Percentiles rank a stretch among this genome's conserved stretches.
phyloP scores from a whole-genome alignment of 73 alveolate species.

The Blepharisma stoltei region DNA sequence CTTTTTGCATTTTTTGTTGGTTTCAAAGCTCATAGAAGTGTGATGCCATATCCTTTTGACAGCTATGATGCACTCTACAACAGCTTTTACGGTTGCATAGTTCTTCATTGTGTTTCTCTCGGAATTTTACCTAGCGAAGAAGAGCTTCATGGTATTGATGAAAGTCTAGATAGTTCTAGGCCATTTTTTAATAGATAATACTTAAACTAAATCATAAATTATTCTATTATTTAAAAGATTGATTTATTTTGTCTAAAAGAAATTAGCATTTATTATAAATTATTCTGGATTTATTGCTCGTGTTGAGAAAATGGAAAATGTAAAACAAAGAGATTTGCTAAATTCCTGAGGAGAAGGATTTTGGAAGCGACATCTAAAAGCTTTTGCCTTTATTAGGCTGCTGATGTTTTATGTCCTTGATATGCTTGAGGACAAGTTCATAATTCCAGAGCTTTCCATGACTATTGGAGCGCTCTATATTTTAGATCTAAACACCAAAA shows the following conservation, averaged over 20 bases:
- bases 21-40: background rate
- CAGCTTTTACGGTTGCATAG: background rate
- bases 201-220: too few relatives aligned
- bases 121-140: background rate
- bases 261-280: too few relatives aligned
- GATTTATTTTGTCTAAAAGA: too few relatives aligned
- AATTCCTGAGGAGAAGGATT: constrained; percentile 17
- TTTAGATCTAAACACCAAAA: background rate
- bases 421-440: background rate
- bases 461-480: background rate
- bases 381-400: background rate
- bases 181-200: too few relatives aligned
- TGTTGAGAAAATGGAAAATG: too few relatives aligned
- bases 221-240: too few relatives aligned
- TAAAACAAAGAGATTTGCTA: background rate
- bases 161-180: too few relatives aligned
- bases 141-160: too few relatives aligned
- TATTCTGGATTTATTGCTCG: too few relatives aligned
- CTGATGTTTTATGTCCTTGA: background rate
- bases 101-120: background rate
- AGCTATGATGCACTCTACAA: background rate
- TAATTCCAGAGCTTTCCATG: background rate
- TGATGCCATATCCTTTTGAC: background rate
- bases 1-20: background rate
- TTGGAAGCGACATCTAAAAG: background rate